A percentile compares a stretch with the other conserved stretches of the same genome.
Conservation (phyloP, 2,329 filamentous ascomycete genomes). For the Nemania sp. region DNA sequence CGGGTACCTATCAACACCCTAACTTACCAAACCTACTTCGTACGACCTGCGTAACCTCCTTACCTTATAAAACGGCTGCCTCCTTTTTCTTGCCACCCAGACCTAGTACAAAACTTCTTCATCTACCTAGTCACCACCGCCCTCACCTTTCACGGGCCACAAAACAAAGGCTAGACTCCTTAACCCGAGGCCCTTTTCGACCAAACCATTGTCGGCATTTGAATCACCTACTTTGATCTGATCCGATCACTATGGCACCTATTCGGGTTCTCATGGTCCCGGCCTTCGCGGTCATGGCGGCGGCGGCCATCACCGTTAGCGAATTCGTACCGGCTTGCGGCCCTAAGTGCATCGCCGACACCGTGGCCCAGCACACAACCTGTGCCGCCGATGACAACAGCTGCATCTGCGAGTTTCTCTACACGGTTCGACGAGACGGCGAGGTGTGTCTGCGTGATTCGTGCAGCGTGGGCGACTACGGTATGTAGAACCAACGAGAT, state of each 20-base stretch:
- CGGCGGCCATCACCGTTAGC: conserved; percentile 33
- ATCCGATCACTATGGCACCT: conserved; percentile 33
- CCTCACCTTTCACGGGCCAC: too few relatives aligned
- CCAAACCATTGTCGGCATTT: background rate
- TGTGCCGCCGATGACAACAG: conserved; percentile 32
- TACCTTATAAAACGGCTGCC: conserved; percentile 14
- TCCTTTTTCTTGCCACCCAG: background rate
- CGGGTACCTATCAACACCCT: background rate
- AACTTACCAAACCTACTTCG: background rate
- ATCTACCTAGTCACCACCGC: too few relatives aligned
- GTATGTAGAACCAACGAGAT: conserved; percentile 24
- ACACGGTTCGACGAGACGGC: conserved; percentile 37
- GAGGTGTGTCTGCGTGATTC: conserved; percentile 35
- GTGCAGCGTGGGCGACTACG: conserved; percentile 35
- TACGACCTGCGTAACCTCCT: background rate
- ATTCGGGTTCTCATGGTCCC: conserved; percentile 32
- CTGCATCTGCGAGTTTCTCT: conserved; percentile 35
- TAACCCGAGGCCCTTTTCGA: too few relatives aligned
- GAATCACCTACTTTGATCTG: background rate
- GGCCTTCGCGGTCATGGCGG: conserved; percentile 31
- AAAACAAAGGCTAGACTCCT: background rate
- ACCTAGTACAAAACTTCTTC: too few relatives aligned
- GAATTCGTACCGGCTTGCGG: conserved; percentile 36
- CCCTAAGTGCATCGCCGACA: conserved; percentile 30
- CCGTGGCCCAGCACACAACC: conserved; percentile 33